Evolutionary conservation across 2,329 filamentous ascomycete genomes (phyloP), one percentile per base, ranked within the genome.

Genomic region (Diplodia intermedia): DNA sequence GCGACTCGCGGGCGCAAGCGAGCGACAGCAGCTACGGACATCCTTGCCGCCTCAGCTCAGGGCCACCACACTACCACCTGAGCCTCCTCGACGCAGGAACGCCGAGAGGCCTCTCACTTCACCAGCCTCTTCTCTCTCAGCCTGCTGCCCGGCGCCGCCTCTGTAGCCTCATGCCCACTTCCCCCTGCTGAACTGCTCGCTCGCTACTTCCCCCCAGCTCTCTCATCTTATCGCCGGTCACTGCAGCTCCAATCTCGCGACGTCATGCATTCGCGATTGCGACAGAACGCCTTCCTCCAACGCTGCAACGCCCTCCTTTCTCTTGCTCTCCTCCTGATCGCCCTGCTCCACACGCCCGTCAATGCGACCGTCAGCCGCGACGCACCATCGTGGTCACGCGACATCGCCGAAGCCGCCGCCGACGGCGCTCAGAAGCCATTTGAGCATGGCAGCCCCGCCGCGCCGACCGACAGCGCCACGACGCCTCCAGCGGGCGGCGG

Each of bases 31-130:
- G 56, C 56, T 38, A 9, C 26, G 43, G 57, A 14, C 57, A 62
- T 62, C 57, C 57, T 62, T 50, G 57, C 57, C 18, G 26, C 57
- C n/a, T 20, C 57, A 50, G 57, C 26, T n/a, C 33, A 62, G 29
- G 47, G 57, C n/a, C 20, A 26, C 31, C 33, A 60, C 31, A 47
- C 20, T 11, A 31, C 40, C 31, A 53, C 60, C 20, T 36, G 60
- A 63, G 60, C 60, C 60, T 63, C 60, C 29, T 49, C 60, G 60
- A 63, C 60, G 60, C 60, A 63, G 60, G 60, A 52, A 63, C 60
- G 60, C 60, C 60, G 60, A 31, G 47, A 63, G 60, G 60, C 47
- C 60, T 23, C 38, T 15, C 38, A 18, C n/a, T 18, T 50, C 31
- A 8, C n/a, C 14, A 3, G 12, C n/a, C 20, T 31, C n/a, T 63